A percentile compares a stretch with the other conserved stretches of the same genome.
phyloP scores from a whole-genome alignment of 768 basidiomycete genomes.

The Boletus rubescentipes region DNA sequence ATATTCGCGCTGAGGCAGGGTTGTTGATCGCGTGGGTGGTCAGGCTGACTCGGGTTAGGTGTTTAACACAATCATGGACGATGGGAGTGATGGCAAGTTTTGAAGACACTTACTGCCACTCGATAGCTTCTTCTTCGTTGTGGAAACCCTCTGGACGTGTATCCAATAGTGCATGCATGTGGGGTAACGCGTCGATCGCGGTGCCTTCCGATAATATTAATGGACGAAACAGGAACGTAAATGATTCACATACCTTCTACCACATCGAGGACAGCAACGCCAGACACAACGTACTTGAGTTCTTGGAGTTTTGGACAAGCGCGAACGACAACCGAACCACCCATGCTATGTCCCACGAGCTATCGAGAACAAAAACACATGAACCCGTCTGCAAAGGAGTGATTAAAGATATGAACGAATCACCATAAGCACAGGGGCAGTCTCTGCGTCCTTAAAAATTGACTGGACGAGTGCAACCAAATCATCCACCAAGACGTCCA shows the following conservation, averaged over 20 bases:
- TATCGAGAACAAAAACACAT: conserved; percentile 25
- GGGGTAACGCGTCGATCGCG: conserved; percentile 88
- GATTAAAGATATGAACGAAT: not conserved
- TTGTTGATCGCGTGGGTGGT: conserved; percentile 83
- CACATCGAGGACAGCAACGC: conserved; percentile 82
- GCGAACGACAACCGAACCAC: conserved; percentile 83
- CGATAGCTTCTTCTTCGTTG: conserved; percentile 79
- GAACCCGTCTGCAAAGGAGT: not conserved
- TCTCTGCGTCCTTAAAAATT: conserved; percentile 62
- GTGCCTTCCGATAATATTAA: conserved; percentile 53
- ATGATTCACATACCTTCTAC: conserved; percentile 67
- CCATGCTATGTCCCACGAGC: conserved; percentile 97
- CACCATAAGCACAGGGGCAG: conserved; percentile 75
- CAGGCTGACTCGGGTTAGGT: conserved; percentile 46
- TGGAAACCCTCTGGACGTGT: conserved; percentile 85
- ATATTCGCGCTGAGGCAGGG: conserved; percentile 77
- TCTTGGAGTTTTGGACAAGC: conserved; percentile 66
- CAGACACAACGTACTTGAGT: conserved; percentile 67
- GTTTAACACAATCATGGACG: not conserved
- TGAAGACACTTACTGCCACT: conserved; percentile 83
- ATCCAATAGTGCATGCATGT: conserved; percentile 88
- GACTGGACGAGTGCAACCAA: conserved; percentile 66
- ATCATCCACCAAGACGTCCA: conserved; percentile 72
- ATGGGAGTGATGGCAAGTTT: not conserved
- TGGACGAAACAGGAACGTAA: not conserved